Evolutionary conservation across 2,329 filamentous ascomycete species (phyloP).

Genomic region (Nothophaeocryptopus gaeumannii): DNA sequence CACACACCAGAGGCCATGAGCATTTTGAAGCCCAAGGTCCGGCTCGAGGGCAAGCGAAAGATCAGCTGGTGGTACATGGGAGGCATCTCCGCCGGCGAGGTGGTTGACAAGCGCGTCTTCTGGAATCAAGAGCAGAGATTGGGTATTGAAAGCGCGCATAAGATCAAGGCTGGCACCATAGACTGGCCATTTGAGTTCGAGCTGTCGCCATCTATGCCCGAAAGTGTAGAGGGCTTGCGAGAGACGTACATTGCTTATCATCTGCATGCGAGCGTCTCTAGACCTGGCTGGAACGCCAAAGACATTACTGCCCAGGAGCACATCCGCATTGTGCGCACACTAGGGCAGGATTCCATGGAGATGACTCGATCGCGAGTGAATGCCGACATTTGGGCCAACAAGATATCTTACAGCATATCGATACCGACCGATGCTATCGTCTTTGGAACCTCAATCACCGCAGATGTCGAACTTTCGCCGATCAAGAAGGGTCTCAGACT

Average conservation of each 20-base stretch:
- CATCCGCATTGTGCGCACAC: constrained; percentile 48
- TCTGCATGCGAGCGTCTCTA: constrained; percentile 82
- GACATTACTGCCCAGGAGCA: constrained; percentile 76
- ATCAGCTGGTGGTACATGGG: constrained; percentile 42
- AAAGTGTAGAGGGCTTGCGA: constrained; percentile 85
- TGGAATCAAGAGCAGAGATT: constrained; percentile 45
- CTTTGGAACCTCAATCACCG: constrained; percentile 79
- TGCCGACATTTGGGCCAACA: constrained; percentile 96
- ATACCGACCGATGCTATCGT: constrained; percentile 92
- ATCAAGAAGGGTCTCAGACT: constrained; percentile 84
- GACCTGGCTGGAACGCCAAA: constrained; percentile 78
- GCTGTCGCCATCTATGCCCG: constrained; percentile 55
- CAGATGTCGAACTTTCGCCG: constrained; percentile 84
- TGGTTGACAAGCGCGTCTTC: constrained; percentile 48
- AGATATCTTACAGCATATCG: constrained; percentile 91
- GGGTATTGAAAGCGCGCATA: constrained; percentile 48
- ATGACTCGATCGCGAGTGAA: constrained; percentile 54
- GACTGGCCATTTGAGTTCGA: constrained; percentile 52
- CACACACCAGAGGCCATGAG: constrained; percentile 48
- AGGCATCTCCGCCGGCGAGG: constrained; percentile 38
- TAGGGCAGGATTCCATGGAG: constrained; percentile 68
- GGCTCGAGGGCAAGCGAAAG: constrained; percentile 48
- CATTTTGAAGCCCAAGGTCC: constrained; percentile 47
- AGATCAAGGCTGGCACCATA: constrained; percentile 49
- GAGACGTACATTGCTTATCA: constrained; percentile 88